Conservation (phyloP, 2,329 filamentous ascomycete species). For the Penicillium olsonii region DNA sequence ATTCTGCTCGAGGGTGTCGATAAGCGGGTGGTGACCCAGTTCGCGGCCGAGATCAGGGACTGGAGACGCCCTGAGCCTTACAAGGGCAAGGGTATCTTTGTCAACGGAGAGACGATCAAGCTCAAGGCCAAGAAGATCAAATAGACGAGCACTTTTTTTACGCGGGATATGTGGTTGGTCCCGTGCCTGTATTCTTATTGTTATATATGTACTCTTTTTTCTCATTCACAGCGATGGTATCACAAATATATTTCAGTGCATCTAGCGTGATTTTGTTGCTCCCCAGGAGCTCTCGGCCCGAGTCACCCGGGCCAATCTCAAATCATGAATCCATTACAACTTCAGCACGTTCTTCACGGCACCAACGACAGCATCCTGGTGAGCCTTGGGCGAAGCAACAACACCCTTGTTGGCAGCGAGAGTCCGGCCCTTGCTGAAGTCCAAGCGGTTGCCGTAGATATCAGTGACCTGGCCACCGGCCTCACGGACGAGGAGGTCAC, state of each 20-base stretch:
- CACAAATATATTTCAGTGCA: slow-evolving; percentile 37
- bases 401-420: slow-evolving; percentile 90
- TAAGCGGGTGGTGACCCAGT: slow-evolving; percentile 83
- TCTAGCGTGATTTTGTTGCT: slow-evolving; percentile 27
- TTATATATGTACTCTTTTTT: slow-evolving; percentile 19
- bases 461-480: slow-evolving; percentile 92
- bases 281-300: slow-evolving; percentile 3
- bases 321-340: slow-evolving; percentile 35
- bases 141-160: slow-evolving; percentile 50
- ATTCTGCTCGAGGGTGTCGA: slow-evolving; percentile 87
- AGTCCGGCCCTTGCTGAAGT: slow-evolving; percentile 85
- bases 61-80: slow-evolving; percentile 96
- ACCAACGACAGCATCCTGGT: slow-evolving; percentile 74
- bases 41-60: slow-evolving; percentile 81
- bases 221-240: slow-evolving; percentile 30
- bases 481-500: slow-evolving; percentile 90
- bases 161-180: slow-evolving; percentile 27
- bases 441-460: slow-evolving; percentile 76
- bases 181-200: slow-evolving; percentile 25
- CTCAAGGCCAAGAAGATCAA: slow-evolving; percentile 98
- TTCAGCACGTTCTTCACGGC: slow-evolving; percentile 79
- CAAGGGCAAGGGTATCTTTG: slow-evolving; percentile 98
- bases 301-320: neutral
- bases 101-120: slow-evolving; percentile 97
- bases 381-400: slow-evolving; percentile 76